phyloP scores from a whole-genome alignment of 768 basidiomycete species.

The Cyclocybe cylindracea region DNA sequence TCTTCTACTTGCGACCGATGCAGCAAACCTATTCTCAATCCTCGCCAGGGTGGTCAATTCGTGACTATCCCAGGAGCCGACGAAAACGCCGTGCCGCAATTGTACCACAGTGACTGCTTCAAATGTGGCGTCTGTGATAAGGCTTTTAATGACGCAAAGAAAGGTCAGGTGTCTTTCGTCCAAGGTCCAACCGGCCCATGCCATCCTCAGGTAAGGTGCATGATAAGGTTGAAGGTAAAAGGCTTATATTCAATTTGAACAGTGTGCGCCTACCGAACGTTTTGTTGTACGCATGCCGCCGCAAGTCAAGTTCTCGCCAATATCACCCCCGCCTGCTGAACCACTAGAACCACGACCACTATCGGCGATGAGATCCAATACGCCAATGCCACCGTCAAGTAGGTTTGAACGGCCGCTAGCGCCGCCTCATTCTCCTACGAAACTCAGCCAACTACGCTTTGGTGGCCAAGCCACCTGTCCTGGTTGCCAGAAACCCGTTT shows the following conservation, averaged over 20 bases:
- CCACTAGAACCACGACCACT: conserved; percentile 4
- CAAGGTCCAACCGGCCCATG: conserved; percentile 64
- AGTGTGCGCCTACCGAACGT: conserved; percentile 50
- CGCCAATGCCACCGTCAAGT: conserved; percentile 21
- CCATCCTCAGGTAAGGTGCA: conserved; percentile 55
- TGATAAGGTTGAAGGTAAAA: neutral
- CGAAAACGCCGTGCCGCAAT: conserved; percentile 47
- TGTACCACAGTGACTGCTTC: conserved; percentile 79
- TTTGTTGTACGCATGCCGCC: conserved; percentile 34
- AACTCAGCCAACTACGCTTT: conserved; percentile 50
- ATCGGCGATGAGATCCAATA: conserved; percentile 13
- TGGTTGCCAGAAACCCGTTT: conserved; percentile 72
- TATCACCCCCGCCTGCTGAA: conserved; percentile 6
- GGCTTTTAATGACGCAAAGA: conserved; percentile 59
- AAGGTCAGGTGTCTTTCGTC: conserved; percentile 73
- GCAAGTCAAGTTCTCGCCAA: conserved; percentile 23
- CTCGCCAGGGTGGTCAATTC: conserved; percentile 61
- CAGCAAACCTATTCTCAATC: conserved; percentile 53
- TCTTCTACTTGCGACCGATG: conserved; percentile 64
- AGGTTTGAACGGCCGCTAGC: conserved; percentile 25
- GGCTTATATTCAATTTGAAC: neutral
- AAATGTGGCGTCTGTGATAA: conserved; percentile 67
- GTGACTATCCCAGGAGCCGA: conserved; percentile 67
- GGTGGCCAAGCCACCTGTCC: conserved; percentile 67
- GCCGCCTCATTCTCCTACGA: conserved; percentile 19